Evolutionary conservation across 495 filamentous ascomycete species (phyloP), one percentile per base, ranked within the genome.

Genomic region (Daldinia decipiens): DNA sequence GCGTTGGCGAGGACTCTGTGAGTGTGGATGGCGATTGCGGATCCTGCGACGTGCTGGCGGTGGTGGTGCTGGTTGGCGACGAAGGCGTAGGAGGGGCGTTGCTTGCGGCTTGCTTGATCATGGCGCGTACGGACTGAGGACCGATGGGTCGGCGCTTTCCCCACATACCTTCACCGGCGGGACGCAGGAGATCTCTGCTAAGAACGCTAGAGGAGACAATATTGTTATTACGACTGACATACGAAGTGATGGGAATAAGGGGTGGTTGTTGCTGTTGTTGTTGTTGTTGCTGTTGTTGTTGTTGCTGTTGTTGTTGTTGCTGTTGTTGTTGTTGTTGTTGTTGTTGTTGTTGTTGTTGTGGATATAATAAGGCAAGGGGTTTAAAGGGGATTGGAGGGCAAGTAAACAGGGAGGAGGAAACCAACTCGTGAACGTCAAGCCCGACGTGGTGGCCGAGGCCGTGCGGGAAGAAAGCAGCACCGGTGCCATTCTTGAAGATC

Each of bases 391-490:
- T 31, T 21, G 24, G 19, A 15, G 62, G 64, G 4, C n/a, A 38
- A 5, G 15, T 40, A 26, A 56, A 61, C 15, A 67, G 32, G 17
- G 58, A 26, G 57, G 61, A 50, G 43, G 59, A 64, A 27, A 70
- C 75, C 50, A 66, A 77, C 75, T 98, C 95, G 73, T 98, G 95
- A 40, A 92, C 90, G 77, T 98, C 95, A 15, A 98, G 84, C 0
- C 95, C 95, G 36, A 97, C 82, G 77, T 97, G 92, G 77, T 98
- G 94, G 11, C 92, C 92, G 13, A 95, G 82, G 1, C 95, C 95
- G 78, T 98, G 95, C 2, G 95, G 94, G 79, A 97, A 96, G 80
- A 97, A 98, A 0, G 92, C 90, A 27, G 86, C 82, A 3, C 88
- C 88, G 21, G 89, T 92, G 32, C 94, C 90, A 2, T 87, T 86